A percentile compares a stretch with the other conserved stretches of the same genome.
phyloP scores from a whole-genome alignment of 2,329 filamentous ascomycete species.

The Chalaropsis ovoidea region DNA sequence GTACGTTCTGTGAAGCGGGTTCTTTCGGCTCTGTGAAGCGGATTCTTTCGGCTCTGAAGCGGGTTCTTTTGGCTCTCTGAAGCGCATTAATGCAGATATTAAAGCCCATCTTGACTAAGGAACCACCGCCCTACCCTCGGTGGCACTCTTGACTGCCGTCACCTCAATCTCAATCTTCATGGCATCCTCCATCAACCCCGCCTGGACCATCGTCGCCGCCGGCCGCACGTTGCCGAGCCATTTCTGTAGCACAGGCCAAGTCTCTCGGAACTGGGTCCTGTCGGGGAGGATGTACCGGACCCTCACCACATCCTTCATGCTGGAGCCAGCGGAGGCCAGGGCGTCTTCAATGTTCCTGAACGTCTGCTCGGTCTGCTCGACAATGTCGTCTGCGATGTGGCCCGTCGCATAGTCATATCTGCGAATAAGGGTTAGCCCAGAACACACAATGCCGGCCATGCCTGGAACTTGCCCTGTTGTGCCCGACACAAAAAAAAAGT shows the following conservation, averaged over 20 bases:
- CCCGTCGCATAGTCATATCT: slow-evolving; percentile 45
- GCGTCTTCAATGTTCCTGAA: slow-evolving; percentile 40
- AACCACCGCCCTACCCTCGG: too few relatives aligned
- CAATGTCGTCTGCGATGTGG: slow-evolving; percentile 37
- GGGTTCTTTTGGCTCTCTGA: neutral
- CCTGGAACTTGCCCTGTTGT: slow-evolving; percentile 40
- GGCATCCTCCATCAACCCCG: slow-evolving; percentile 41
- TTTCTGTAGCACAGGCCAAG: slow-evolving; percentile 42
- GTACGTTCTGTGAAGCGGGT: slow-evolving; percentile 25
- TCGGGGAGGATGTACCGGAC: slow-evolving; percentile 45
- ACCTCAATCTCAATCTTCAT: slow-evolving; percentile 41
- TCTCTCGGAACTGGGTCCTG: slow-evolving; percentile 38
- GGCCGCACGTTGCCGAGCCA: slow-evolving; percentile 43
- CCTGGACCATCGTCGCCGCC: slow-evolving; percentile 46
- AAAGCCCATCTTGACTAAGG: neutral
- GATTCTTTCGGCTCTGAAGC: slow-evolving; percentile 19
- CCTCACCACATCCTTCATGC: slow-evolving; percentile 40
- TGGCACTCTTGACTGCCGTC: slow-evolving; percentile 30
- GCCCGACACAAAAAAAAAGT: slow-evolving; percentile 45
- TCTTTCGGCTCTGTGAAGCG: slow-evolving; percentile 24
- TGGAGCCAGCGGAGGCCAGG: slow-evolving; percentile 37
- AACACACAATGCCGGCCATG: neutral
- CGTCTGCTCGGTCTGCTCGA: slow-evolving; percentile 42
- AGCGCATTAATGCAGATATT: neutral
- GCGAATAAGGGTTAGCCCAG: neutral